A percentile compares a stretch with the other conserved stretches of the same genome.
Evolutionary conservation across 352 stramenopile genomes (phyloP).

Genomic region (Vaucheria bursata): DNA sequence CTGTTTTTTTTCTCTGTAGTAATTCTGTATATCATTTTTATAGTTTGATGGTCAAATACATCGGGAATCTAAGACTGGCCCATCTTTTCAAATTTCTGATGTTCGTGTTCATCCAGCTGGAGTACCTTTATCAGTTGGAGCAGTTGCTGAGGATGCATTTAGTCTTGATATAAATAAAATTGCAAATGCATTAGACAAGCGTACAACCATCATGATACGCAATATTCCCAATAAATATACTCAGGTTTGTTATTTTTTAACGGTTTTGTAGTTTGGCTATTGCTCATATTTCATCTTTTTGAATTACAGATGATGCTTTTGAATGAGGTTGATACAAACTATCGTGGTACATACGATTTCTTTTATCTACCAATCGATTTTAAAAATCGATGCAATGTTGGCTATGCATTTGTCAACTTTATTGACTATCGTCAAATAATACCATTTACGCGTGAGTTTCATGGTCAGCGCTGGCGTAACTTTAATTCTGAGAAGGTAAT

Average conservation of each 20-base stretch:
- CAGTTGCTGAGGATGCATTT: conserved; percentile 13
- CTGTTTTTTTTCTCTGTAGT: too few species aligned
- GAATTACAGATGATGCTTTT: conserved; percentile 98
- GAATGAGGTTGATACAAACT: conserved; percentile 84
- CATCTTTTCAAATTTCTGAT: too few species aligned
- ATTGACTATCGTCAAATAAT: conserved; percentile 72
- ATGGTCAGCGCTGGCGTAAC: conserved; percentile 80
- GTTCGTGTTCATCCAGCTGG: too few species aligned
- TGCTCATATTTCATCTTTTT: conserved; percentile 66
- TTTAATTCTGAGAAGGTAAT: conserved; percentile 98
- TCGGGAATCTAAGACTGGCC: too few species aligned
- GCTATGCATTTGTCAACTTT: conserved; percentile 99
- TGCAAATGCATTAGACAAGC: conserved; percentile 61
- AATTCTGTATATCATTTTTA: too few species aligned
- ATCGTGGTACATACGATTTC: conserved; percentile 82
- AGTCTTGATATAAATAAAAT: conserved; percentile 38
- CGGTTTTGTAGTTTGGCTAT: background rate
- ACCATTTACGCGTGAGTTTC: conserved; percentile 64
- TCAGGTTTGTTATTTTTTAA: conserved; percentile 71
- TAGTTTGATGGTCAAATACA: too few species aligned
- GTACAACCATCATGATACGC: conserved; percentile 98
- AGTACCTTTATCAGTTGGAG: background rate
- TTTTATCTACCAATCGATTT: conserved; percentile 99
- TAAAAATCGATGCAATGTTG: conserved; percentile 99
- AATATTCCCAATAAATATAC: conserved; percentile 99